Base-by-base conservation (phyloP, 2,329 filamentous ascomycete species). In the Epichloe scottii region DNA sequence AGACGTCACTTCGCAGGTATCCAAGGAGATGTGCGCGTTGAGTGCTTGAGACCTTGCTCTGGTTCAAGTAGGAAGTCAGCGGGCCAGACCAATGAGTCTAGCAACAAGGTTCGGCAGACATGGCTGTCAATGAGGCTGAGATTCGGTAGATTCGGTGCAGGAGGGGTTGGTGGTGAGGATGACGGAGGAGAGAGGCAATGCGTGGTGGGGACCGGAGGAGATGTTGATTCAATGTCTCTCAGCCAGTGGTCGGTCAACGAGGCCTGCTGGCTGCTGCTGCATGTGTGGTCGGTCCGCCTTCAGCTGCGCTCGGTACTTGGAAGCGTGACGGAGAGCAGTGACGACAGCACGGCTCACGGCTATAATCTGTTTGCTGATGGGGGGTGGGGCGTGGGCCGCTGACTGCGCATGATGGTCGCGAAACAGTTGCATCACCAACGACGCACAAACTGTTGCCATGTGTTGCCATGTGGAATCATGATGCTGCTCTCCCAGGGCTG, bases 71-170 rank as follows among this genome's bases (percentile, higher is more conserved):
- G 55, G 54, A 56, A 54, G 58, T 57, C 50, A 53, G 54, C 43
- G 52, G 30, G 58, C 59, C 53, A 58, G 58, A 57, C 55, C 5
- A 46, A 45, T 45, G 53, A 30, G 57, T 58, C 58, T 61, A 61
- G 58, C 56, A 58, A 53, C 48, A 50, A 49, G 51, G 51, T 41
- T 38, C 48, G 54, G 50, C 48, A 50, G 58, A 51, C 59, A 60
- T 60, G 48, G 56, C 52, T 51, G 46, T 54, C 50, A 46, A 46
- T 54, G 30, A 45, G 40, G 19, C n/a, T 33, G 26, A 19, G 14
- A 19, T 38, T 40, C 40, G 7, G 6, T 26, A 19, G 14, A 19
- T 38, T 40, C 40, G 7, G 6, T 26, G 23, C 8, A 21, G 17
- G 17, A 46, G 40, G 17, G 49, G 14, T 33, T 21, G 46, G 35